These are phyloP conservation scores for Oenanthe javanica DNA, from an alignment of 140 eudicot genomes.

Conservation along the genomic window DNA sequence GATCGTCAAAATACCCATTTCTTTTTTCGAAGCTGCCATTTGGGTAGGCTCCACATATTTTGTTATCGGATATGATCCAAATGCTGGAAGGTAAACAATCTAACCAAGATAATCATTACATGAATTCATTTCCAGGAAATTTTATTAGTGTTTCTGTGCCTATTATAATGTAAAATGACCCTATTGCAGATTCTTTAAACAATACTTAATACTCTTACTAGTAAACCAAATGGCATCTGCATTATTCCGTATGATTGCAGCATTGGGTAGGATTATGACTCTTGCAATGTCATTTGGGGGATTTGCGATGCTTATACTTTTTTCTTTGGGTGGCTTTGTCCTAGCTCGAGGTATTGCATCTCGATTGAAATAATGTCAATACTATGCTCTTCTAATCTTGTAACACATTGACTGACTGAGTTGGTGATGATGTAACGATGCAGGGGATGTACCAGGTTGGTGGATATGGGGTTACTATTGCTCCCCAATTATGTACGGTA, in stretches of 20 bases:
- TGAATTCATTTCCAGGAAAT: conserved; percentile 13
- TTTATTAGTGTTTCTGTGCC: neutral
- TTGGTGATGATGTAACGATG: neutral
- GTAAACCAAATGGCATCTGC: conserved; percentile 53
- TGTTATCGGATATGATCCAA: conserved; percentile 73
- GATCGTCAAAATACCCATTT: conserved; percentile 60
- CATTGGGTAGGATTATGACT: conserved; percentile 55
- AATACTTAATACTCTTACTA: conserved; percentile 38
- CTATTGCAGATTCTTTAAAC: conserved; percentile 53
- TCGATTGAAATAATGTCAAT: neutral
- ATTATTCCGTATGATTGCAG: conserved; percentile 58
- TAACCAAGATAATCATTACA: neutral
- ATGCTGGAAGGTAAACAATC: conserved; percentile 38
- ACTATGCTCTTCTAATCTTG: neutral
- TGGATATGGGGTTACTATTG: conserved; percentile 90
- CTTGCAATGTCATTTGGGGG: conserved; percentile 72
- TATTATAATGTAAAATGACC: neutral
- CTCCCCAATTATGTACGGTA: conserved; percentile 78
- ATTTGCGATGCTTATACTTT: conserved; percentile 43
- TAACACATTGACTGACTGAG: conserved; percentile 1
- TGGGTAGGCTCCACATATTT: conserved; percentile 66
- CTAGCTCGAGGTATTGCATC: conserved; percentile 49
- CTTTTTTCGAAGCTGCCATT: conserved; percentile 47
- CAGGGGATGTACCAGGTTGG: conserved; percentile 68
- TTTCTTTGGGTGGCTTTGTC: conserved; percentile 60